phyloP scores from a whole-genome alignment of 352 stramenopile genomes.

The Pythium pyrilobum region DNA sequence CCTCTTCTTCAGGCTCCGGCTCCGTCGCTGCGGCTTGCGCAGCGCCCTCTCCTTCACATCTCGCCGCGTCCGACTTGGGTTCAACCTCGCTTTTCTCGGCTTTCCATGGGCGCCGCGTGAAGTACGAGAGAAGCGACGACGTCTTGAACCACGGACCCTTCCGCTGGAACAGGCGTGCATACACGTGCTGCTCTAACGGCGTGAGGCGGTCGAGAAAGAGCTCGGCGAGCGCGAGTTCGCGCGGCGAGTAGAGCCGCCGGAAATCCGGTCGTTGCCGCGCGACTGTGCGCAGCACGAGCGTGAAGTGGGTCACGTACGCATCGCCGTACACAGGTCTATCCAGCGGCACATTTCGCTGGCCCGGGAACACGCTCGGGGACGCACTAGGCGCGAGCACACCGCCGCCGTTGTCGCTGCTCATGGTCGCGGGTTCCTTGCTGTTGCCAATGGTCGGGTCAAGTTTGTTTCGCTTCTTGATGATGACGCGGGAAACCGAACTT shows the following conservation, averaged over 20 bases:
- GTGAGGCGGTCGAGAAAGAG: slow-evolving; percentile 44
- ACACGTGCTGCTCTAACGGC: slow-evolving; percentile 55
- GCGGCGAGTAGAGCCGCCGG: slow-evolving; percentile 34
- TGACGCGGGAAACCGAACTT: too few species aligned
- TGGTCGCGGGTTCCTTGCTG: too few species aligned
- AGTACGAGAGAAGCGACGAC: slow-evolving; percentile 57
- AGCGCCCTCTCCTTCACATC: not conserved
- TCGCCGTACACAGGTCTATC: slow-evolving; percentile 28
- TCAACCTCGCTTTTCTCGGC: not conserved
- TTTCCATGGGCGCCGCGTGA: slow-evolving; percentile 11
- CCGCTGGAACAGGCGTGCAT: slow-evolving; percentile 71
- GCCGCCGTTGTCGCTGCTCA: not conserved
- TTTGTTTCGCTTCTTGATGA: too few species aligned
- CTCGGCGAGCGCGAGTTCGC: slow-evolving; percentile 36
- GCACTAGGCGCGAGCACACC: not conserved
- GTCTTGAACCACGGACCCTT: slow-evolving; percentile 74
- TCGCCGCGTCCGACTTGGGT: not conserved
- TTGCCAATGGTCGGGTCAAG: too few species aligned
- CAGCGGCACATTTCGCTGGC: not conserved
- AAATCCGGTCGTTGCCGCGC: slow-evolving; percentile 42
- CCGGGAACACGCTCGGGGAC: not conserved
- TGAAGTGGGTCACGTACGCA: slow-evolving; percentile 63
- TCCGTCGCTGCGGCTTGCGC: slow-evolving; percentile 1
- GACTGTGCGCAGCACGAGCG: slow-evolving; percentile 43
- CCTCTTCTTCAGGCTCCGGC: not conserved